phyloP scores from a whole-genome alignment of 805 yeast genomes.

The Wickerhamomyces bisporus region DNA sequence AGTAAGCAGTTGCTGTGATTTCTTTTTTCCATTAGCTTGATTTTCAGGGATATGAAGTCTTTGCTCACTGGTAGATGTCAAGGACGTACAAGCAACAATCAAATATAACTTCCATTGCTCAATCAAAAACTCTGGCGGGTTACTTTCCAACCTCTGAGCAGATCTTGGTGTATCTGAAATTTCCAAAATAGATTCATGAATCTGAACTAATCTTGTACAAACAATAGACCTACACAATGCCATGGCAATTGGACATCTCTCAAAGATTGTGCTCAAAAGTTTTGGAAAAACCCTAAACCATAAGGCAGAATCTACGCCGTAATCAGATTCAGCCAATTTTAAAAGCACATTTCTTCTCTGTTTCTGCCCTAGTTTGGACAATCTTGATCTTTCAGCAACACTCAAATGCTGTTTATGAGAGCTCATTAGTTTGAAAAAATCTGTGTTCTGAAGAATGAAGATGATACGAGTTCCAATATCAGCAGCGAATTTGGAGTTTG shows the following conservation, averaged over 20 bases:
- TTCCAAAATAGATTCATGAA: slow-evolving; percentile 63
- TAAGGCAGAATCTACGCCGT: slow-evolving; percentile 93
- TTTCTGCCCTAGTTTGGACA: slow-evolving; percentile 53
- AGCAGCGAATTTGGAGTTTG: slow-evolving; percentile 66
- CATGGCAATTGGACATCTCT: slow-evolving; percentile 84
- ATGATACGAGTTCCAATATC: slow-evolving; percentile 73
- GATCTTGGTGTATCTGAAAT: slow-evolving; percentile 40
- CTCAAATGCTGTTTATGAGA: slow-evolving; percentile 44
- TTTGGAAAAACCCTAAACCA: slow-evolving; percentile 90
- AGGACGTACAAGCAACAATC: slow-evolving; percentile 85
- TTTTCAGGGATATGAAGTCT: slow-evolving; percentile 56
- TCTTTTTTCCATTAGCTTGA: slow-evolving; percentile 64
- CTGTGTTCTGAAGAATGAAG: slow-evolving; percentile 68
- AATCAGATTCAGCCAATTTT: slow-evolving; percentile 80
- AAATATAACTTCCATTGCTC: slow-evolving; percentile 88
- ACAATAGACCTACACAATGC: slow-evolving; percentile 90
- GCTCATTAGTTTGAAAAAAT: slow-evolving; percentile 58
- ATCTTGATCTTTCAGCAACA: slow-evolving; percentile 73
- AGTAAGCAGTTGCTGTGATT: slow-evolving; percentile 71
- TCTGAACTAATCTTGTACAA: slow-evolving; percentile 81
- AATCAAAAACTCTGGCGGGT: slow-evolving; percentile 64
- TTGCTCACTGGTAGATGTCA: slow-evolving; percentile 87
- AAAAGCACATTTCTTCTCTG: slow-evolving; percentile 65
- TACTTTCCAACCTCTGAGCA: slow-evolving; percentile 22
- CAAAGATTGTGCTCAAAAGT: slow-evolving; percentile 65